phyloP scores from a whole-genome alignment of 805 yeast genomes.

The Candida sakaeoensis region DNA sequence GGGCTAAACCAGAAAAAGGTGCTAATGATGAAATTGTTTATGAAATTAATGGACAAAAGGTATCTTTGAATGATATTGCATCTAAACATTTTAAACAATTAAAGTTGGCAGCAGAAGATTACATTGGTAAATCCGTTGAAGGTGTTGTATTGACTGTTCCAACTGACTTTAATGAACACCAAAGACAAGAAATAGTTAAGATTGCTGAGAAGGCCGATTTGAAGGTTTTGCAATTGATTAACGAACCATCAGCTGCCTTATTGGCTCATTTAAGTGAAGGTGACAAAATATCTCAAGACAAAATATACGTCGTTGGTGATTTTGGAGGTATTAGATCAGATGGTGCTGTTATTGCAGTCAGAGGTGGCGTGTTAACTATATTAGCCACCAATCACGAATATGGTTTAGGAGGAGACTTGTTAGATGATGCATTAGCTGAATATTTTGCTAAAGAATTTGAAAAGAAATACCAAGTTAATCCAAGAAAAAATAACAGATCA shows the following conservation, averaged over 20 bases:
- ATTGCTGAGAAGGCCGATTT: slow-evolving; percentile 72
- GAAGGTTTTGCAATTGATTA: slow-evolving; percentile 78
- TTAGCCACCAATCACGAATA: slow-evolving; percentile 80
- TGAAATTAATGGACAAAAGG: slow-evolving; percentile 47
- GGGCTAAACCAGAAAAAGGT: slow-evolving; percentile 58
- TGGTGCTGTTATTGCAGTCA: slow-evolving; percentile 86
- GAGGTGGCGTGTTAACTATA: slow-evolving; percentile 91
- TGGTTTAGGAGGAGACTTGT: slow-evolving; percentile 81
- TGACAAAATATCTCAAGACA: slow-evolving; percentile 54
- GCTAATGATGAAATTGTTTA: slow-evolving; percentile 67
- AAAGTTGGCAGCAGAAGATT: slow-evolving; percentile 88
- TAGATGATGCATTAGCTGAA: slow-evolving; percentile 78
- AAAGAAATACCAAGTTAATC: slow-evolving; percentile 79
- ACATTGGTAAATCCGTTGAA: slow-evolving; percentile 74
- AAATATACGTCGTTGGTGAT: slow-evolving; percentile 87
- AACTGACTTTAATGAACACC: slow-evolving; percentile 74
- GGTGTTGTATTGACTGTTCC: slow-evolving; percentile 90
- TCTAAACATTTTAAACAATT: slow-evolving; percentile 81
- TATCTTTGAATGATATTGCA: slow-evolving; percentile 57
- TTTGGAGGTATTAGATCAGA: slow-evolving; percentile 95
- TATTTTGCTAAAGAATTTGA: slow-evolving; percentile 91
- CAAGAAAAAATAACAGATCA: slow-evolving; percentile 77
- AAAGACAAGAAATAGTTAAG: slow-evolving; percentile 57
- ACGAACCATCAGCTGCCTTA: slow-evolving; percentile 90
- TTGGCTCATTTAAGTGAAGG: slow-evolving; percentile 67